Evolutionary conservation across 371 early-diverging fungal genomes (phyloP).

Genomic region (Apophysomyces elegans): DNA sequence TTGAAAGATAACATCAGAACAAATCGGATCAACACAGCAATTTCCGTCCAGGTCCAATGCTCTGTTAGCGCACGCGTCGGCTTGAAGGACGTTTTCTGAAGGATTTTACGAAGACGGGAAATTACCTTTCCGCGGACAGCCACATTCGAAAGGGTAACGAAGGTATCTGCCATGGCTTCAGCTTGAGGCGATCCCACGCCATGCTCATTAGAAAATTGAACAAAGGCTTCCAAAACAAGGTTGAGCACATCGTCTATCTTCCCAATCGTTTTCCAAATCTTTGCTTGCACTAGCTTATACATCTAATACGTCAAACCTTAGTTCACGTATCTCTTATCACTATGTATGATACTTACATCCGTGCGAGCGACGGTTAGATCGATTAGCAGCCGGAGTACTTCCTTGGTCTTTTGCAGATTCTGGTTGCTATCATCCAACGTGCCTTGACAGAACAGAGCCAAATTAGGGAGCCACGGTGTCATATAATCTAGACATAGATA

Average conservation of each 20-base stretch:
- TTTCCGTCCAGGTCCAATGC: constrained; percentile 84
- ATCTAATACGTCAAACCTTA: constrained; percentile 37
- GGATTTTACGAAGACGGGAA: constrained; percentile 66
- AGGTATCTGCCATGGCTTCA: constrained; percentile 82
- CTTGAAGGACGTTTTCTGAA: constrained; percentile 68
- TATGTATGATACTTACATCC: constrained; percentile 46
- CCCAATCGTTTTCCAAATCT: constrained; percentile 82
- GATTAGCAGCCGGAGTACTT: constrained; percentile 74
- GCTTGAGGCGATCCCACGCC: constrained; percentile 79
- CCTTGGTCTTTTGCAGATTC: constrained; percentile 63
- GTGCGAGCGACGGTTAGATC: constrained; percentile 78
- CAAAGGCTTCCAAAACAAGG: constrained; percentile 75
- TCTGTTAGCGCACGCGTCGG: constrained; percentile 72
- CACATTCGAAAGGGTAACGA: constrained; percentile 77
- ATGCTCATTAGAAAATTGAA: constrained; percentile 75
- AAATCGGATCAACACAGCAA: constrained; percentile 84
- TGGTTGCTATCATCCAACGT: constrained; percentile 38
- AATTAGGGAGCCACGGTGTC: constrained; percentile 84
- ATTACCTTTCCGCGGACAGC: constrained; percentile 79
- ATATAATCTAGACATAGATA: constrained; percentile 85
- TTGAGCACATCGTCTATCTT: constrained; percentile 77
- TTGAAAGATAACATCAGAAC: constrained; percentile 87
- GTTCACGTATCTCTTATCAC: background rate
- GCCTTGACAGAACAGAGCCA: constrained; percentile 62
- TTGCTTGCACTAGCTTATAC: constrained; percentile 77